Evolutionary conservation across 2,329 filamentous ascomycete genomes (phyloP).

Genomic region (Penicillium sp.): DNA sequence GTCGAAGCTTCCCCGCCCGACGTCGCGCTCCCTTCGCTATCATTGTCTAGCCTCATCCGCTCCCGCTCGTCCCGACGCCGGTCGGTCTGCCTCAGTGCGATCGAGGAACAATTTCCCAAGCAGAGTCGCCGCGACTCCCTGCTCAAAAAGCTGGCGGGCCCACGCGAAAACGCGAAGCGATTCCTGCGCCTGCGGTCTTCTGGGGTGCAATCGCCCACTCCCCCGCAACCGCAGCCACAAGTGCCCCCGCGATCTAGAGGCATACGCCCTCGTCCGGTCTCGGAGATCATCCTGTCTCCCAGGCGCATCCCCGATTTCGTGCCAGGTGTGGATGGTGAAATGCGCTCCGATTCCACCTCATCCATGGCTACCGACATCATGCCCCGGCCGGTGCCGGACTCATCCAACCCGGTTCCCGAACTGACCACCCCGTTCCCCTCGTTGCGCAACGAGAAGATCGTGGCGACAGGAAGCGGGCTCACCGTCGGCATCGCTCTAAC

Average conservation of each 20-base stretch:
- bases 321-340: slow-evolving; percentile 20
- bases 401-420: slow-evolving; percentile 25
- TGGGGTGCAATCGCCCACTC: slow-evolving; percentile 24
- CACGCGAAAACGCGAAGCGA: slow-evolving; percentile 49
- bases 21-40: slow-evolving; percentile 20
- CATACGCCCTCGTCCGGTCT: slow-evolving; percentile 35
- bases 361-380: slow-evolving; percentile 24
- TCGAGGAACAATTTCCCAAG: slow-evolving; percentile 29
- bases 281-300: slow-evolving; percentile 36
- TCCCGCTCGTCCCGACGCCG: slow-evolving; percentile 27
- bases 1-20: slow-evolving; percentile 23
- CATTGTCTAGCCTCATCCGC: slow-evolving; percentile 25
- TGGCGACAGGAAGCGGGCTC: slow-evolving; percentile 50
- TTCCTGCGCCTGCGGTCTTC: slow-evolving; percentile 44
- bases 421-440: slow-evolving; percentile 32
- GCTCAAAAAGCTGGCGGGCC: slow-evolving; percentile 44
- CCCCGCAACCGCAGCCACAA: slow-evolving; percentile 19
- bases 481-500: slow-evolving; percentile 48
- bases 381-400: slow-evolving; percentile 22
- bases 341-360: slow-evolving; percentile 31
- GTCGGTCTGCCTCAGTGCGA: slow-evolving; percentile 18
- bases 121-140: slow-evolving; percentile 29
- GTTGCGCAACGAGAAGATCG: slow-evolving; percentile 46
- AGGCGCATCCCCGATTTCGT: slow-evolving; percentile 33
- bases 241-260: slow-evolving; percentile 27